Base-by-base conservation (phyloP, 805 yeast species). In the Ascoidea asiatica region DNA sequence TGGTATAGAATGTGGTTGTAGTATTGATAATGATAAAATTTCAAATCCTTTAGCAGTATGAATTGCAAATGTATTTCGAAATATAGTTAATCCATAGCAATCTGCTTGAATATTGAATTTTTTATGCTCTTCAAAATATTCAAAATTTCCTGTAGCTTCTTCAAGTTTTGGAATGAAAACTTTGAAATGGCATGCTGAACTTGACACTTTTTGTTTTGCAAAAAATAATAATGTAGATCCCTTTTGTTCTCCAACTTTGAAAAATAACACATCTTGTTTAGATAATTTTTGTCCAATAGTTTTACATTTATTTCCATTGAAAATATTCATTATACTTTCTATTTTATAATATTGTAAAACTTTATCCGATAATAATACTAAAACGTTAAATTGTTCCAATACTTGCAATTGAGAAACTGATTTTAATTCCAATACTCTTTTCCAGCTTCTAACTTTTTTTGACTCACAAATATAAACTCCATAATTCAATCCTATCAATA, bases 31-130 rank as follows among this genome's bases (percentile, higher is more conserved):
- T 4, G 80, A 72, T 51, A 77, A 64, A 22, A 81, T 69, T 48
- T 82, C 80, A 50, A 81, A 78, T 0, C 89, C 89, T 52, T 75
- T 73, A 17, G 72, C 62, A 0, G 87, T 72, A 53, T 81, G 83
- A 1, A 81, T 72, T 0, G 85, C 76, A 57, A 84, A 71, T 43
- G 84, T 70, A 19, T 76, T 73, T 48, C 78, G 75, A 61, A 85
- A 77, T 2, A 81, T 65, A 0, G 82, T 74, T 18, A 83, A 61
- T 2, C 78, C 80, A 47, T 58, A 65, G 43, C 82, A 70, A 43
- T 81, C 89, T 2, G 73, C 70, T 23, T 71, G 71, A 19, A 72
- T 63, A 46, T 65, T 68, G 49, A 79, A 70, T 44, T 69, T 65
- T 53, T 75, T 71, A 43, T 62, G 54, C 42, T 65, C 65, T 44